phyloP scores from a whole-genome alignment of 2,329 filamentous ascomycete species.

The Tolypocladium ophioglossoides region DNA sequence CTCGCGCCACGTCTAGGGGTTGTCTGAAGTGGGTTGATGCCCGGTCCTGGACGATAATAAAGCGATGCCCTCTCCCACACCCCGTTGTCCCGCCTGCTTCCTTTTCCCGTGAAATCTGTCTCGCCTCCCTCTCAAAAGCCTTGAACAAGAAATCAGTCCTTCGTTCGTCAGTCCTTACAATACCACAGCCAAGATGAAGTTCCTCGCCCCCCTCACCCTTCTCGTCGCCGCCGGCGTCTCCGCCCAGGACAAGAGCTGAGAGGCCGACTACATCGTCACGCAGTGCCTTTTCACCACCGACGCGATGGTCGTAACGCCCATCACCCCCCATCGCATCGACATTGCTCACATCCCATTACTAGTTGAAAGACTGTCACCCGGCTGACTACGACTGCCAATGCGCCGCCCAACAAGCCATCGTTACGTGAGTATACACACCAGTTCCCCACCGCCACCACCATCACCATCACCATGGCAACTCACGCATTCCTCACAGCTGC shows the following conservation, averaged over 20 bases:
- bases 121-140: neutral
- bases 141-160: neutral
- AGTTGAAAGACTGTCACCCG: constrained; percentile 25
- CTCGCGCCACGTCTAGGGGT: neutral
- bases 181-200: constrained; percentile 31
- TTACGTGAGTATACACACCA: constrained; percentile 28
- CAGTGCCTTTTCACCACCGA: constrained; percentile 31
- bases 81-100: neutral
- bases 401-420: constrained; percentile 29
- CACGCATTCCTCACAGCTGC: constrained; percentile 25
- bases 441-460: neutral
- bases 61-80: neutral
- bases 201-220: constrained; percentile 28
- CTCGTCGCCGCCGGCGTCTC: constrained; percentile 23
- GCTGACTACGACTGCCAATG: constrained; percentile 38
- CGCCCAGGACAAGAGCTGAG: constrained; percentile 24
- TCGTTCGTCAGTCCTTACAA: neutral
- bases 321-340: neutral
- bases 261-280: constrained; percentile 36
- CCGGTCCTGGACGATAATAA: neutral
- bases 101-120: neutral
- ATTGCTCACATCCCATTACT: neutral
- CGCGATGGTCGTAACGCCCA: constrained; percentile 14
- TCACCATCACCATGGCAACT: neutral
- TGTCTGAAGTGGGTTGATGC: neutral